Percentiles rank a stretch among this genome's conserved stretches.
These are phyloP conservation scores for Paraconiothyrium brasiliense DNA, from an alignment of 2,329 filamentous ascomycete genomes.

Conservation along the genomic window DNA sequence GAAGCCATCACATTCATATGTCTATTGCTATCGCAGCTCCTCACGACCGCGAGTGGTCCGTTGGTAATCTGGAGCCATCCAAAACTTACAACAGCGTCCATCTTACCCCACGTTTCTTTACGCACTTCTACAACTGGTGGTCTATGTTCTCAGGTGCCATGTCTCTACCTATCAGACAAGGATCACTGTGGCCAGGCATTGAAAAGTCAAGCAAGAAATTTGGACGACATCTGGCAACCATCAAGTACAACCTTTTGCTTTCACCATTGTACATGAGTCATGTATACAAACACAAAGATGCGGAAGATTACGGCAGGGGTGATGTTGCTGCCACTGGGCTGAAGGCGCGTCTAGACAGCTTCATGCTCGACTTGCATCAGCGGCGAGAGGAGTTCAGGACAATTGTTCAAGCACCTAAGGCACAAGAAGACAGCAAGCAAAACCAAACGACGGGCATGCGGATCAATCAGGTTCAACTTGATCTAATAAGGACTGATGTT, in stretches of 20 bases:
- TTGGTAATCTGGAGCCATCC: constrained; percentile 77
- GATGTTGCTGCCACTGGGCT: constrained; percentile 92
- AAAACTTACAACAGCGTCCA: constrained; percentile 97
- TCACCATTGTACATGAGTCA: constrained; percentile 95
- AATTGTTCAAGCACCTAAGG: constrained; percentile 71
- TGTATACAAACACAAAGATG: constrained; percentile 98
- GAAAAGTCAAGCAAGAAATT: constrained; percentile 99
- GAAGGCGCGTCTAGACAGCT: constrained; percentile 94
- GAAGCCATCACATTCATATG: constrained; percentile 95
- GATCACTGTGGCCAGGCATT: constrained; percentile 85
- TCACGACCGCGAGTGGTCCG: constrained; percentile 84
- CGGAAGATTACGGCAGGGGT: constrained; percentile 81
- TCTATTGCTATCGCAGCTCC: constrained; percentile 92
- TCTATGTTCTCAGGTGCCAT: constrained; percentile 94
- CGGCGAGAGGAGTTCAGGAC: constrained; percentile 91
- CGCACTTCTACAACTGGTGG: constrained; percentile 98
- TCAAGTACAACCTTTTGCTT: constrained; percentile 94
- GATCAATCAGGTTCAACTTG: constrained; percentile 92
- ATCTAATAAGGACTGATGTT: constrained; percentile 90
- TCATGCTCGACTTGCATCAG: constrained; percentile 96
- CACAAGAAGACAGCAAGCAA: constrained; percentile 69
- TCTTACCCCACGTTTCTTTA: constrained; percentile 94
- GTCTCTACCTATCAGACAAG: constrained; percentile 93
- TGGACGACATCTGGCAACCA: constrained; percentile 93
- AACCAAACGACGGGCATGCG: constrained; percentile 91